Evolutionary conservation across 805 yeast species (phyloP), one percentile per base, ranked within the genome.

Genomic region (Starmerella kuoi): DNA sequence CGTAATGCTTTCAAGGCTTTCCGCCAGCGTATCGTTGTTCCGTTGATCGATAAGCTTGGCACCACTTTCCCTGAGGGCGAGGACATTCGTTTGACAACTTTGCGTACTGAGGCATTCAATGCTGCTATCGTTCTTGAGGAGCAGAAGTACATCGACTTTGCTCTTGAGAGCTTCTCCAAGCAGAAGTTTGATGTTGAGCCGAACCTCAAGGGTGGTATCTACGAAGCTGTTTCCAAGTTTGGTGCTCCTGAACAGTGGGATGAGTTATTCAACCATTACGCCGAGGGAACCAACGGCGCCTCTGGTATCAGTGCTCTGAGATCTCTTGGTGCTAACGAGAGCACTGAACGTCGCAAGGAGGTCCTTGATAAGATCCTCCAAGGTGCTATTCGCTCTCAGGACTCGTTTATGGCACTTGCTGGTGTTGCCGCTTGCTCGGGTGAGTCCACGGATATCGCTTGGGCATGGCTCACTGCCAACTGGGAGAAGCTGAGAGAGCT

Each of bases 131-230:
- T 49, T 17, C 55, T 55, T 23, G 64, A 52, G 20, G 64, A 55
- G 28, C 55, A 54, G 41, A 64, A 58, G 40, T 60, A 57, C 28
- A 55, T 58, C 34, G 54, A 54, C 25, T 49, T 48, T 15, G 66
- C 64, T 17, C 50, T 59, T 40, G 54, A 45, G 15, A 62, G 71
- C 54, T 82, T 80, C 59, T 66, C 62, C 6, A 64, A 66, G 32
- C 91, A 91, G 48, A 81, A 80, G 57, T 69, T 70, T 50, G 62
- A 67, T 24, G 68, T 85, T 49, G 75, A 83, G 60, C 83, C 94
- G 44, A 77, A 82, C 64, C 62, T 84, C 52, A 74, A 82, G 61
- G 72, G 70, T 4, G 56, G 79, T 14, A 75, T 84, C 17, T 84
- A 80, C 63, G 62, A 60, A 41, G 63, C 76, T n/a, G 83, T 72